phyloP scores from a whole-genome alignment of 2,329 filamentous ascomycete genomes.

The Trichophyton mentagrophytes region DNA sequence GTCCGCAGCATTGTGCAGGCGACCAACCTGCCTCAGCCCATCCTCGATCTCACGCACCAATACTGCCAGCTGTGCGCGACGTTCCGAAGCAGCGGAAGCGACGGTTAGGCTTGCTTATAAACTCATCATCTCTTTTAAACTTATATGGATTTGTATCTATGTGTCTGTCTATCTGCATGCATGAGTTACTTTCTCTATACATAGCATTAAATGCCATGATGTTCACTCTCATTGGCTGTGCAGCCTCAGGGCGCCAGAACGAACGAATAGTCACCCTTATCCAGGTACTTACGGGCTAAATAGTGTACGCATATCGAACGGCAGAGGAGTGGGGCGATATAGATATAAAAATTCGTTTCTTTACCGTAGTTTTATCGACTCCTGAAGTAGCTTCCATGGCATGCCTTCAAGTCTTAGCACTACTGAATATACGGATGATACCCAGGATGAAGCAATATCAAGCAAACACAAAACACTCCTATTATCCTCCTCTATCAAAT shows the following conservation, averaged over 20 bases:
- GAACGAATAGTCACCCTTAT: too few species aligned
- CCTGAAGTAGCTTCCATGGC: too few species aligned
- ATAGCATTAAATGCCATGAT: too few species aligned
- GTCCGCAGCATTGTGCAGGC: slow-evolving; percentile 94
- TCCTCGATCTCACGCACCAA: slow-evolving; percentile 88
- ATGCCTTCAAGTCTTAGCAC: too few species aligned
- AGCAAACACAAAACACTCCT: not conserved
- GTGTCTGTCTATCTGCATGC: not conserved
- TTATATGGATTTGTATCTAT: not conserved
- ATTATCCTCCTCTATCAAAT: not conserved
- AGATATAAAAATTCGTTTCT: not conserved
- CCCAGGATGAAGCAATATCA: too few species aligned
- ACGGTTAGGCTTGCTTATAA: slow-evolving; percentile 44
- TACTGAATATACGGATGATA: too few species aligned
- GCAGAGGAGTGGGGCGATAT: not conserved
- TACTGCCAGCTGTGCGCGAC: slow-evolving; percentile 90
- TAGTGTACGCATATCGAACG: not conserved
- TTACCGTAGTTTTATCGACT: not conserved
- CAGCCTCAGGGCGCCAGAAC: not conserved
- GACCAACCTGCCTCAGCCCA: slow-evolving; percentile 81
- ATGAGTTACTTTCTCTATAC: too few species aligned
- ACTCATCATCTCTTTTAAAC: too few species aligned
- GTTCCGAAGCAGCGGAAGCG: slow-evolving; percentile 86
- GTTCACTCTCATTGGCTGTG: not conserved
- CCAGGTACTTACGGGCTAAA: not conserved